phyloP scores from a whole-genome alignment of 2,329 filamentous ascomycete species.

The Grosmannia serpens region DNA sequence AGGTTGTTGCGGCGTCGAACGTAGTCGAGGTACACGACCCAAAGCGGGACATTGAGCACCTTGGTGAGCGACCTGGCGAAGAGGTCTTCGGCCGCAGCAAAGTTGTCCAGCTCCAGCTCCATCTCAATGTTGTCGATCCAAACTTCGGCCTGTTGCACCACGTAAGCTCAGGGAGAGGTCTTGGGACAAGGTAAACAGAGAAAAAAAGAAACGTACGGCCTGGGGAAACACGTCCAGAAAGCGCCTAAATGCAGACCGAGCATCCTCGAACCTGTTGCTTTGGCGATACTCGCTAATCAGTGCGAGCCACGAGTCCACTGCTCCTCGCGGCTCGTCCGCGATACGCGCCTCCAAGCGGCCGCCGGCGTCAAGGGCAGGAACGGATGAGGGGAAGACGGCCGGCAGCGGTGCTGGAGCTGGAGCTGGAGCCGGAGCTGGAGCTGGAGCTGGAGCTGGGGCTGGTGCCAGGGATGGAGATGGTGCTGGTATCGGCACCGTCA shows the following conservation, averaged over 20 bases:
- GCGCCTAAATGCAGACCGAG: constrained; percentile 68
- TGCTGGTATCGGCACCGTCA: background rate
- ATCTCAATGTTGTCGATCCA: constrained; percentile 85
- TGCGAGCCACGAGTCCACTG: constrained; percentile 81
- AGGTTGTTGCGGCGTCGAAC: constrained; percentile 85
- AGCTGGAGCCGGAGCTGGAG: constrained; percentile 16
- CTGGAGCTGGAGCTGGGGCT: constrained; percentile 5
- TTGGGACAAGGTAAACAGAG: constrained; percentile 4
- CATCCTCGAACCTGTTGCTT: constrained; percentile 71
- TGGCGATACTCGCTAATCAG: constrained; percentile 77
- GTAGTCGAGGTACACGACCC: constrained; percentile 91
- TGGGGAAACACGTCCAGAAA: constrained; percentile 84
- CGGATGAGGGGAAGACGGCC: constrained; percentile 14
- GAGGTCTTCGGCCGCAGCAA: constrained; percentile 67
- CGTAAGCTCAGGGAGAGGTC: background rate
- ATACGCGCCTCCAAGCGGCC: constrained; percentile 82
- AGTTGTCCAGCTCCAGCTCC: constrained; percentile 79
- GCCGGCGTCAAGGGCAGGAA: constrained; percentile 50
- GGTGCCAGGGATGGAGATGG: constrained; percentile 15
- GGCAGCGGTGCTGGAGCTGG: constrained; percentile 1
- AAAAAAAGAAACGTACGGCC: constrained; percentile 53
- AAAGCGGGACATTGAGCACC: constrained; percentile 75
- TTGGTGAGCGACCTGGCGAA: constrained; percentile 68
- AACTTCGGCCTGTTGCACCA: constrained; percentile 61
- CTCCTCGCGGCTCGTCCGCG: constrained; percentile 82